Evolutionary conservation across 495 filamentous ascomycete genomes (phyloP), one percentile per base, ranked within the genome.

Genomic region (Aspergillus incahuasiensis): DNA sequence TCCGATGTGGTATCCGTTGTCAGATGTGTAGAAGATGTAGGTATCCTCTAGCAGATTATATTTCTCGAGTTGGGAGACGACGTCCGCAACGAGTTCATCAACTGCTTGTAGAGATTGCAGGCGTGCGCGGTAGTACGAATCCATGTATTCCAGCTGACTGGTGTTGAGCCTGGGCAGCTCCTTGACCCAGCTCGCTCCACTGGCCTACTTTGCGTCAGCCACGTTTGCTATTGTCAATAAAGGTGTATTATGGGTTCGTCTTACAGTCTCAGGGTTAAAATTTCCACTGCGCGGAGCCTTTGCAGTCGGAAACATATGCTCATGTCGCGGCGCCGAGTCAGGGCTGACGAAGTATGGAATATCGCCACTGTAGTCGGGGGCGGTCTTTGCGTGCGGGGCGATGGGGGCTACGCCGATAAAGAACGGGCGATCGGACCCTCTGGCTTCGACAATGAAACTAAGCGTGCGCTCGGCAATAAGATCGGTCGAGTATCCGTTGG

Each of bases 1-100:
- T 20, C 82, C 79, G 18, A 87, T 79, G 58, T 87, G 84, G 60
- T 84, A 88, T 0, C 86, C 86, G 62, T 88, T 88, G 58, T 88
- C 86, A 1, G 79, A 83, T 1, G 82, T 80, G 60, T 81, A 88
- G 55, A 89, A 73, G 49, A 89, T 74, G 56, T 82, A 88, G 0
- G 85, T 88, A 60, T 86, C 79, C 15, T 87, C 82, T 18, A 88
- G 66, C 8, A 84, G 63, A 3, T 73, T 75, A n/a, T 74, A 51
- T 6, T 71, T 56, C 5, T 79, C 75, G 7, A 89, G 63, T 13
- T 74, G 71, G 2, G 56, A 49, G 15, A 88, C 58, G 16, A 88
- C 47, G 0, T 63, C 68, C n/a, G 79, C 82, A 15, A 89, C 74
- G 48, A 88, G 72, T 65, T 88, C 86, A 60, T 89, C 86, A 6